phyloP scores from a whole-genome alignment of 139 green algal species.

The Ettlia oleoabundans region DNA sequence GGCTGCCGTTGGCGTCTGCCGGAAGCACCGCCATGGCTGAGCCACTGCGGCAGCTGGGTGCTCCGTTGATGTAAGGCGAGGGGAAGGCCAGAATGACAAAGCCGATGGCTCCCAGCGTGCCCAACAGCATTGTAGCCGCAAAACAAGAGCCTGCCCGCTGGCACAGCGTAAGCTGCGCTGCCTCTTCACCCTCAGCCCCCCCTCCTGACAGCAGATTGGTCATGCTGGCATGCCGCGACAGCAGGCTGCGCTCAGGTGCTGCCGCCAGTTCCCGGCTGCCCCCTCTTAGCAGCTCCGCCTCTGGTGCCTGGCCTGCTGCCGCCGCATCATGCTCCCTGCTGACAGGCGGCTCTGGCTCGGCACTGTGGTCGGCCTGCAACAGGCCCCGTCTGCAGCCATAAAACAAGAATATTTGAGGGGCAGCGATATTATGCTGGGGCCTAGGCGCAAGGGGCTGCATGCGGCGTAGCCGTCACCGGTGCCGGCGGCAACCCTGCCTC shows the following conservation, averaged over 20 bases:
- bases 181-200: too few relatives aligned
- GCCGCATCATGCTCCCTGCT: too few relatives aligned
- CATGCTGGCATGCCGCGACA: neutral
- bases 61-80: neutral
- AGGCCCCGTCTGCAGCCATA: too few relatives aligned
- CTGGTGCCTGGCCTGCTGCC: neutral
- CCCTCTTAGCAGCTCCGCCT: neutral
- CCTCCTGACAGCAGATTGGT: constrained; percentile 10
- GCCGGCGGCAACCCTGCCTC: too few relatives aligned
- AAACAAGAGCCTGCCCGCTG: neutral
- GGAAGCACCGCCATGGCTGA: constrained; percentile 12
- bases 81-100: neutral
- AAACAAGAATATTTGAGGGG: too few relatives aligned
- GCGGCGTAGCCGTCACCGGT: too few relatives aligned
- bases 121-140: neutral
- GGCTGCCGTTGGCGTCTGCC: constrained; percentile 1
- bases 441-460: too few relatives aligned
- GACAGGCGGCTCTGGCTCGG: too few relatives aligned
- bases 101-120: neutral
- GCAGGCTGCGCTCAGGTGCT: neutral
- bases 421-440: too few relatives aligned
- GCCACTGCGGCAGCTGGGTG: neutral
- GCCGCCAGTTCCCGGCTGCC: neutral
- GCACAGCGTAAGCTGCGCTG: neutral
- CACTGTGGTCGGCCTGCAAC: too few relatives aligned